Conservation (phyloP, 352 stramenopile species). For the Phytophthora pisi region DNA sequence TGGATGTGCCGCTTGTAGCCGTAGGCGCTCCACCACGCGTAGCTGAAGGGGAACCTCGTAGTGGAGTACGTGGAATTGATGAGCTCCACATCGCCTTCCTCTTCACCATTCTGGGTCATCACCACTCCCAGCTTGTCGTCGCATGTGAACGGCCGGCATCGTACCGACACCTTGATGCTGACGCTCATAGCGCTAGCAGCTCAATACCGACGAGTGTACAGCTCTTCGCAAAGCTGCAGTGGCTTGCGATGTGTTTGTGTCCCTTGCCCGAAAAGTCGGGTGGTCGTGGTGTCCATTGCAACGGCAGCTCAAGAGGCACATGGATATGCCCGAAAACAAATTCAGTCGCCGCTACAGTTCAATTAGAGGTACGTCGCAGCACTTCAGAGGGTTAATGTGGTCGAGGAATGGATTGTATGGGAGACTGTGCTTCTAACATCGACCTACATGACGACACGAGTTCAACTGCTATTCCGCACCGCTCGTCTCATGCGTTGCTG, state of each 20-base stretch:
- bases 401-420: slow-evolving; percentile 11
- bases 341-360: not conserved
- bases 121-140: slow-evolving; percentile 93
- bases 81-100: slow-evolving; percentile 93
- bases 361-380: not conserved
- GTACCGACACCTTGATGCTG: slow-evolving; percentile 91
- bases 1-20: slow-evolving; percentile 90
- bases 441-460: slow-evolving; percentile 9
- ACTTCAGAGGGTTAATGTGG: not conserved
- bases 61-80: slow-evolving; percentile 94
- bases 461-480: not conserved
- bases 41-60: slow-evolving; percentile 93
- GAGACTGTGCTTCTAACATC: slow-evolving; percentile 26
- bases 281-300: slow-evolving; percentile 2
- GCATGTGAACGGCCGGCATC: slow-evolving; percentile 88
- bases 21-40: slow-evolving; percentile 94
- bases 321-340: not conserved
- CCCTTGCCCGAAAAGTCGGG: slow-evolving; percentile 37
- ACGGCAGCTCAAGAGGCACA: not conserved
- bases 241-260: slow-evolving; percentile 7
- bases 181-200: slow-evolving; percentile 65
- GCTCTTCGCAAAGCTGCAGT: not conserved
- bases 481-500: slow-evolving; percentile 18
- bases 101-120: slow-evolving; percentile 90
- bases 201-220: not conserved